Evolutionary conservation across 768 basidiomycete genomes (phyloP).

Genomic region (Amanita pseudoporphyria): DNA sequence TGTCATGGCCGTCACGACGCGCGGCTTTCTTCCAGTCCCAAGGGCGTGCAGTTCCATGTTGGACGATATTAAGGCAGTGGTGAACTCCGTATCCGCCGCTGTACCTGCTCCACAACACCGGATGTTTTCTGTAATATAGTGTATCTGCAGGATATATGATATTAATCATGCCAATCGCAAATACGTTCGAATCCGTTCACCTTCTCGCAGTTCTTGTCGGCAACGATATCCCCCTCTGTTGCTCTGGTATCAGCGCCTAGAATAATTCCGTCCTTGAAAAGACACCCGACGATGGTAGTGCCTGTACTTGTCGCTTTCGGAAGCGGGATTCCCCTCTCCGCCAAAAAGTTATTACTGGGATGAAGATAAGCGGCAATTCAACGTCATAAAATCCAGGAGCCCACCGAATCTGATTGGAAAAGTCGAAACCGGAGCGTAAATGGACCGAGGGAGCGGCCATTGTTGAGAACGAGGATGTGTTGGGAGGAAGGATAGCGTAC

Average conservation of each 20-base stretch:
- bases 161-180: background rate
- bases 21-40: constrained; percentile 83
- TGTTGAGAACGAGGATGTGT: constrained; percentile 6
- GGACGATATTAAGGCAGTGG: constrained; percentile 89
- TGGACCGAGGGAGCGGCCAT: constrained; percentile 43
- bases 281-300: constrained; percentile 95
- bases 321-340: constrained; percentile 57
- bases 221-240: constrained; percentile 89
- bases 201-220: constrained; percentile 99
- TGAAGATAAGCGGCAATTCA: background rate
- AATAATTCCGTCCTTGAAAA: constrained; percentile 88
- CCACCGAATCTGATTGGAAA: constrained; percentile 67
- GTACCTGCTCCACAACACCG: constrained; percentile 98
- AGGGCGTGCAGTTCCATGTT: constrained; percentile 93
- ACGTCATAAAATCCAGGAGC: background rate
- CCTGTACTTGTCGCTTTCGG: constrained; percentile 89
- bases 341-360: constrained; percentile 62
- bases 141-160: constrained; percentile 38
- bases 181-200: constrained; percentile 25
- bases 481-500: background rate
- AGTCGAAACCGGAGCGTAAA: constrained; percentile 59
- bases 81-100: constrained; percentile 97
- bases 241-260: constrained; percentile 96
- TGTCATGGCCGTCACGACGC: constrained; percentile 97
- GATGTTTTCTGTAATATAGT: constrained; percentile 92